Percentiles rank a stretch among this genome's conserved stretches.
Conservation (phyloP, 805 yeast genomes). For the Myxozyma melibiosi region DNA sequence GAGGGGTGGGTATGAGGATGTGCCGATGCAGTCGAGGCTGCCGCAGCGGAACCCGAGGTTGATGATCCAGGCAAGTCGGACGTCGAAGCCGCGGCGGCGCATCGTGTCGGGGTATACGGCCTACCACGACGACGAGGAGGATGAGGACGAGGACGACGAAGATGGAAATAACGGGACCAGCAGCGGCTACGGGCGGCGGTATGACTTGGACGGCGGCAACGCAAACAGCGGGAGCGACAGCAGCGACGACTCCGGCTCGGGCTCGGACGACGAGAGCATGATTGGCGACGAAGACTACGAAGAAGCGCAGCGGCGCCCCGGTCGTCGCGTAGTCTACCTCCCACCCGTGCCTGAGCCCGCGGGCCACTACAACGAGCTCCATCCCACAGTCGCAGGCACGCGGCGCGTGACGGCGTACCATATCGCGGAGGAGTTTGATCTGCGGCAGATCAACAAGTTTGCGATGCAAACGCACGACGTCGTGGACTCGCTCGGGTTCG, state of each 20-base stretch:
- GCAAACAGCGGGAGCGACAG: not conserved
- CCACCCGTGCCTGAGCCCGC: slow-evolving; percentile 7
- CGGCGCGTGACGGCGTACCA: slow-evolving; percentile 85
- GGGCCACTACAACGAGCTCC: not conserved
- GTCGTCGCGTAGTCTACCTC: slow-evolving; percentile 5
- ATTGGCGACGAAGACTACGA: slow-evolving; percentile 2
- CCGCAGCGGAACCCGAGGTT: slow-evolving; percentile 16
- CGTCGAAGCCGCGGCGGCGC: not conserved
- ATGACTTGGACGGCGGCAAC: slow-evolving; percentile 1
- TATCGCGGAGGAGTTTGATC: slow-evolving; percentile 78
- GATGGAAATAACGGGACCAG: too few relatives aligned
- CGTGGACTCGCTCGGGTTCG: slow-evolving; percentile 69
- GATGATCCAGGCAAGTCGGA: not conserved
- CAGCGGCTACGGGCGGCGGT: too few relatives aligned
- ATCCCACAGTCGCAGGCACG: slow-evolving; percentile 1
- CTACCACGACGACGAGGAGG: slow-evolving; percentile 2
- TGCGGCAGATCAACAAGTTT: slow-evolving; percentile 64
- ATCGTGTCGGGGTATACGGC: slow-evolving; percentile 5
- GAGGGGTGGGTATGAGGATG: slow-evolving; percentile 11
- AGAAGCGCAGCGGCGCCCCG: slow-evolving; percentile 5
- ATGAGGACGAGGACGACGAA: not conserved
- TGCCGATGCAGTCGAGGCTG: slow-evolving; percentile 3
- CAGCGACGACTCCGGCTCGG: not conserved
- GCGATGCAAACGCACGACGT: slow-evolving; percentile 74
- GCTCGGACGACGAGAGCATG: slow-evolving; percentile 1